Conservation (phyloP, 108 stramenopile genomes). For the Nitzschia inconspicua region DNA sequence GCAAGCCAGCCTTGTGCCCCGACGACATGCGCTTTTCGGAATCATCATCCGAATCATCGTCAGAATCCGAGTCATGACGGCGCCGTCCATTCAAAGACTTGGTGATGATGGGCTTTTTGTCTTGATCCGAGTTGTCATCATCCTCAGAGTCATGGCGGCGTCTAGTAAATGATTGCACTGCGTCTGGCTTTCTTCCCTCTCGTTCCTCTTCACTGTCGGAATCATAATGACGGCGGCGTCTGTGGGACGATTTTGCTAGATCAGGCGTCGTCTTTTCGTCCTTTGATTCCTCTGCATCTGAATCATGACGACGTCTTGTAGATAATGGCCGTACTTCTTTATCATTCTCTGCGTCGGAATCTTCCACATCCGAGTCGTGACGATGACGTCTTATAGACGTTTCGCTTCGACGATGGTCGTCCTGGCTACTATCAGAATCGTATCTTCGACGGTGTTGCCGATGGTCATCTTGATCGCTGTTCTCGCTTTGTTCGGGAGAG, state of each 20-base stretch:
- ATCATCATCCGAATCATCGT: conserved; percentile 7
- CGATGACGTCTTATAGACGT: background rate
- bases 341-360: background rate
- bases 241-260: background rate
- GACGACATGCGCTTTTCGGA: conserved; percentile 53
- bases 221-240: conserved; percentile 20
- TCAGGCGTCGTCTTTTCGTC: background rate
- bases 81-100: background rate
- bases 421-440: conserved; percentile 3
- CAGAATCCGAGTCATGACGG: conserved; percentile 17
- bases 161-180: background rate
- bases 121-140: conserved; percentile 1
- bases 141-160: conserved; percentile 15
- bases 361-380: background rate
- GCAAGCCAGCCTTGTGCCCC: conserved; percentile 84
- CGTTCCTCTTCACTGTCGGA: conserved; percentile 1
- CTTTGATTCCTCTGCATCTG: conserved; percentile 1
- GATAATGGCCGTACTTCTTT: background rate
- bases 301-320: conserved; percentile 1
- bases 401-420: background rate
- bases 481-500: too few relatives aligned
- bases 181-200: background rate
- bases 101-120: too few relatives aligned
- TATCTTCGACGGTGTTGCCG: background rate
- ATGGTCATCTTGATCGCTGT: background rate